Conservation (phyloP, 2,329 filamentous ascomycete genomes). For the Hypoxylon sp. region DNA sequence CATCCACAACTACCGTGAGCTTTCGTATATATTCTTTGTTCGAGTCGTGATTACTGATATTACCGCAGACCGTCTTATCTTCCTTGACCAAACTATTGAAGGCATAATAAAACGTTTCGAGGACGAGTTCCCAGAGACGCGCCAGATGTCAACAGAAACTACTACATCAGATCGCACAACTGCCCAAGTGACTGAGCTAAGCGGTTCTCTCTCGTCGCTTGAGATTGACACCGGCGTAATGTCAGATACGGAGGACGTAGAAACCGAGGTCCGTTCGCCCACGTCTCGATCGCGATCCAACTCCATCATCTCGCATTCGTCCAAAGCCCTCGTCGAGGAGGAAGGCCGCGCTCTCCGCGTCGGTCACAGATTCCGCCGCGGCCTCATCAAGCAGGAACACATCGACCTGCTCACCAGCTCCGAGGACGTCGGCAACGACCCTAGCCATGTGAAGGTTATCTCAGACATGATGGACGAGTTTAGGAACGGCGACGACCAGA, state of each 20-base stretch:
- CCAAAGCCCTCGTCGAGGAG: slow-evolving; percentile 67
- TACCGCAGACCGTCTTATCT: slow-evolving; percentile 77
- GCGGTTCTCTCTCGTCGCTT: slow-evolving; percentile 51
- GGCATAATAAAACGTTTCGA: slow-evolving; percentile 96
- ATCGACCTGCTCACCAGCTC: slow-evolving; percentile 63
- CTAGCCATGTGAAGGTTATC: slow-evolving; percentile 66
- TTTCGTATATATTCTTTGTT: slow-evolving; percentile 42
- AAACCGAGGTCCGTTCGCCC: slow-evolving; percentile 59
- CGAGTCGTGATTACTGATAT: slow-evolving; percentile 46
- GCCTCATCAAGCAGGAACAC: slow-evolving; percentile 66
- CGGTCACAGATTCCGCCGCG: slow-evolving; percentile 68
- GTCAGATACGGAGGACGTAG: slow-evolving; percentile 64
- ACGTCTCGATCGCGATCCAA: slow-evolving; percentile 63
- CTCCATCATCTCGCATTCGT: slow-evolving; percentile 64
- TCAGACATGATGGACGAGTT: slow-evolving; percentile 74
- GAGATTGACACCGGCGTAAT: slow-evolving; percentile 56
- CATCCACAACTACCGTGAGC: slow-evolving; percentile 77
- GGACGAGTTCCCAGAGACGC: slow-evolving; percentile 93
- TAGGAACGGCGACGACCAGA: slow-evolving; percentile 71
- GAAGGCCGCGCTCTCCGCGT: slow-evolving; percentile 69
- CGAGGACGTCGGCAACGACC: slow-evolving; percentile 65
- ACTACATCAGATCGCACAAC: slow-evolving; percentile 46
- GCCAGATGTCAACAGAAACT: slow-evolving; percentile 58
- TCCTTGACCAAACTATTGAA: slow-evolving; percentile 88
- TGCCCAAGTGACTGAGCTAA: slow-evolving; percentile 42